Percentiles rank a stretch among this genome's conserved stretches.
These are phyloP conservation scores for Hyphodiscus sp. DNA, from an alignment of 2,329 filamentous ascomycete genomes.

Conservation along the genomic window DNA sequence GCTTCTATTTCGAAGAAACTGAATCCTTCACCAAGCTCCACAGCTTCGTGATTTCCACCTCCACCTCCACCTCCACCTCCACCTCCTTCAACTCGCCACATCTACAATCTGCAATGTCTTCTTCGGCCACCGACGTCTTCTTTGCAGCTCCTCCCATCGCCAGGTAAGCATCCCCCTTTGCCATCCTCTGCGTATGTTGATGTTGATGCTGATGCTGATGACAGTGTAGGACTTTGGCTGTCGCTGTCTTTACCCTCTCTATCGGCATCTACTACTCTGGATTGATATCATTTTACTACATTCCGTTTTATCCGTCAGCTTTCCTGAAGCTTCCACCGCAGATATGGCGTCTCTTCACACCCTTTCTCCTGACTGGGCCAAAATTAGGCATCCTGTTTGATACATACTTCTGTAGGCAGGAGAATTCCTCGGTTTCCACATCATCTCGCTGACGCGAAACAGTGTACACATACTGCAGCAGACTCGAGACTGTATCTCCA, in stretches of 20 bases:
- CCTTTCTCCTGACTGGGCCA: constrained; percentile 31
- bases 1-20: not conserved
- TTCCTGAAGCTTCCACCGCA: constrained; percentile 44
- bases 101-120: constrained; percentile 12
- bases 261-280: constrained; percentile 50
- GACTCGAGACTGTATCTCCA: constrained; percentile 53
- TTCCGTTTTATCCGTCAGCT: constrained; percentile 43
- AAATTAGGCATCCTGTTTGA: constrained; percentile 51
- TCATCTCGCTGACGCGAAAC: constrained; percentile 15
- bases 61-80: no score
- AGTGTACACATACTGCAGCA: constrained; percentile 62
- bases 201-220: constrained; percentile 39
- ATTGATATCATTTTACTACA: constrained; percentile 40
- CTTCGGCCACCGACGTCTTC: constrained; percentile 50
- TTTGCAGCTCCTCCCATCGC: constrained; percentile 60
- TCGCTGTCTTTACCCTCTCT: constrained; percentile 52
- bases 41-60: constrained; percentile 9
- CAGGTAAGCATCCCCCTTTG: constrained; percentile 42
- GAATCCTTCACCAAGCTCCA: constrained; percentile 2
- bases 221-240: constrained; percentile 54
- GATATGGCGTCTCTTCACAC: constrained; percentile 33
- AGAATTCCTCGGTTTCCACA: constrained; percentile 8
- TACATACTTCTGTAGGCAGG: constrained; percentile 56
- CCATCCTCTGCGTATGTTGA: constrained; percentile 7
- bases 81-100: not conserved